Conservation (phyloP, 306 rosid species). For the Rosa lucieae region DNA sequence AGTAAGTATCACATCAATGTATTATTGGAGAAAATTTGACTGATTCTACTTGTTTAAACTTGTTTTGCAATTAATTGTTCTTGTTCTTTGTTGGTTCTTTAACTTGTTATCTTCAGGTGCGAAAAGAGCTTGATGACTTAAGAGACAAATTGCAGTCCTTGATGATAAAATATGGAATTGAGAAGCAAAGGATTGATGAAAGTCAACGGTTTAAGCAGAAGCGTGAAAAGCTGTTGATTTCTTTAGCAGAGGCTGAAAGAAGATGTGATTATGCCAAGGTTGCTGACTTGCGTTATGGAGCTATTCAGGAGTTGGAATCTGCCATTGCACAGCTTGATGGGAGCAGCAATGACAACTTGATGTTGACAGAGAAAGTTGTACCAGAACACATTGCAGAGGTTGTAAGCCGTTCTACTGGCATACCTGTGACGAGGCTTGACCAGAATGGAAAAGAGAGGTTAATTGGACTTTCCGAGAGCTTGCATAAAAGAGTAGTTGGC, state of each 20-base stretch:
- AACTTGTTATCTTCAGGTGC: slow-evolving; percentile 43
- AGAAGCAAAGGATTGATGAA: slow-evolving; percentile 80
- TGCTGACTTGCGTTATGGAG: slow-evolving; percentile 89
- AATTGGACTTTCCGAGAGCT: slow-evolving; percentile 73
- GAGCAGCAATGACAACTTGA: slow-evolving; percentile 53
- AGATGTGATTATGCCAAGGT: slow-evolving; percentile 82
- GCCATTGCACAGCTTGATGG: slow-evolving; percentile 70
- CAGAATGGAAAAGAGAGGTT: slow-evolving; percentile 74
- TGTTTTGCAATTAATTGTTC: too few species aligned
- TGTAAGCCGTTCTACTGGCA: slow-evolving; percentile 94
- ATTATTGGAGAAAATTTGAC: background rate
- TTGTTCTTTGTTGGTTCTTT: too few species aligned
- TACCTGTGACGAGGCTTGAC: slow-evolving; percentile 88
- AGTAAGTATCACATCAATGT: slow-evolving; percentile 27
- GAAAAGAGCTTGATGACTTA: slow-evolving; percentile 77
- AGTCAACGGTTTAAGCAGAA: slow-evolving; percentile 68
- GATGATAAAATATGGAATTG: slow-evolving; percentile 74
- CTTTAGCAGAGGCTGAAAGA: slow-evolving; percentile 86
- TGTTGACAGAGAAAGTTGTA: slow-evolving; percentile 79
- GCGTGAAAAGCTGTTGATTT: slow-evolving; percentile 70
- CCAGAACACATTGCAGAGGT: slow-evolving; percentile 92
- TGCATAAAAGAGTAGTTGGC: slow-evolving; percentile 91
- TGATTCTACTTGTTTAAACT: too few species aligned
- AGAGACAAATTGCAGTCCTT: slow-evolving; percentile 91
- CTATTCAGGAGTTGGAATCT: slow-evolving; percentile 76